Conservation (phyloP, 2,329 filamentous ascomycete genomes). For the Pseudogymnoascus sp. region DNA sequence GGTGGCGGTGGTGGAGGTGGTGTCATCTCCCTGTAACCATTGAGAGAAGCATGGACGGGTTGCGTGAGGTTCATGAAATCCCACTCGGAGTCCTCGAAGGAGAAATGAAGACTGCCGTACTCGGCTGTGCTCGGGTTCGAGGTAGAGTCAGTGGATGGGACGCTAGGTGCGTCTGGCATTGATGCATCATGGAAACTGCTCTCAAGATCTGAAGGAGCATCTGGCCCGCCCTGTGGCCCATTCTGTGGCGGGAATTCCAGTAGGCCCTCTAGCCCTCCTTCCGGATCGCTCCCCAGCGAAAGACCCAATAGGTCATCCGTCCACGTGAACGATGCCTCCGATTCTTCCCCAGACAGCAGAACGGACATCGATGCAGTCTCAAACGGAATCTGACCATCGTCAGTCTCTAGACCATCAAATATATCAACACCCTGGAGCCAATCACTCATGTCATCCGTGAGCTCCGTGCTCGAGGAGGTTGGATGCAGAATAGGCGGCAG, state of each 20-base stretch:
- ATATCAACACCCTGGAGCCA: neutral
- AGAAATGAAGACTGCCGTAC: neutral
- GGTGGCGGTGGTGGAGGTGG: neutral
- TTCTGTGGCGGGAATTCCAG: neutral
- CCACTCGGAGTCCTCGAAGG: neutral
- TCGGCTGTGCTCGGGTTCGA: neutral
- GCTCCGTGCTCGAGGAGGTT: neutral
- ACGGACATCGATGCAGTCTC: neutral
- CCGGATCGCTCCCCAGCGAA: neutral
- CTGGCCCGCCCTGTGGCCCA: neutral
- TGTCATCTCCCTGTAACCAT: neutral
- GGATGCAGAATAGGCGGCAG: neutral
- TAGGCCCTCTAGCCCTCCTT: neutral
- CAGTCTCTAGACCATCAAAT: neutral
- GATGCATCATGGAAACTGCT: neutral
- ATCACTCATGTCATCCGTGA: neutral
- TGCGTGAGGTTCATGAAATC: neutral
- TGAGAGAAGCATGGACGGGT: neutral
- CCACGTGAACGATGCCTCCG: neutral
- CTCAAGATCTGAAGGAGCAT: neutral
- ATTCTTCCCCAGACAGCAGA: neutral
- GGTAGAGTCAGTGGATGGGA: neutral
- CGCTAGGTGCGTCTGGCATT: neutral
- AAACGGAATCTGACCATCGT: neutral
- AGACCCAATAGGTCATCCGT: neutral